Conservation (phyloP, 1,284 basidiomycete species). For the Puccinia polysora region DNA sequence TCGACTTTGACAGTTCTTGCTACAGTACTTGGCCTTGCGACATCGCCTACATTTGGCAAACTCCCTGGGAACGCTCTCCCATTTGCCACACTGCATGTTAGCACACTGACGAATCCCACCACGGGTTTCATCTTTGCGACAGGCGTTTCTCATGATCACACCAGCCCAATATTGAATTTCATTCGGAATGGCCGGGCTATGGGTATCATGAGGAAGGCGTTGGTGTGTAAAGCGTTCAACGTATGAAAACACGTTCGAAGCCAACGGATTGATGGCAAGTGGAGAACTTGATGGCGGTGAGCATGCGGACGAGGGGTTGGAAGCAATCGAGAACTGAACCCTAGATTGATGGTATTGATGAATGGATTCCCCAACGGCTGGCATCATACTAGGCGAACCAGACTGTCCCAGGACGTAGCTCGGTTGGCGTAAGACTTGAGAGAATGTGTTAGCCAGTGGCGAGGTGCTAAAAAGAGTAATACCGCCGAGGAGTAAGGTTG, state of each 20-base stretch:
- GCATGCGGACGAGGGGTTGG: constrained; percentile 47
- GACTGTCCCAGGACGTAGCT: constrained; percentile 23
- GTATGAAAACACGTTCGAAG: constrained; percentile 85
- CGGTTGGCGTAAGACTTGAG: constrained; percentile 14
- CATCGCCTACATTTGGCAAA: constrained; percentile 96
- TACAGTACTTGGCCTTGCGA: constrained; percentile 96
- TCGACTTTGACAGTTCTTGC: constrained; percentile 92
- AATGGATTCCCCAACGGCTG: background rate
- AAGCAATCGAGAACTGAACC: constrained; percentile 45
- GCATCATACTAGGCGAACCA: constrained; percentile 6
- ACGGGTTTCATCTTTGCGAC: constrained; percentile 85
- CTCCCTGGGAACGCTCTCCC: constrained; percentile 88
- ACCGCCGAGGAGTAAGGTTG: constrained; percentile 7
- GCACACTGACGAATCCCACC: constrained; percentile 96
- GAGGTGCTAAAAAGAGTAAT: constrained; percentile 23
- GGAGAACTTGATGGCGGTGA: constrained; percentile 56
- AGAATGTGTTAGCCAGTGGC: constrained; percentile 9
- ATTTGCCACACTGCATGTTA: constrained; percentile 92
- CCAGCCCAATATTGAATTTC: constrained; percentile 99
- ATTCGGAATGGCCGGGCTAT: constrained; percentile 68
- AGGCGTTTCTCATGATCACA: constrained; percentile 98
- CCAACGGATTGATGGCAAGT: constrained; percentile 53
- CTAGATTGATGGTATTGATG: constrained; percentile 10
- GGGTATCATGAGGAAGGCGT: constrained; percentile 71
- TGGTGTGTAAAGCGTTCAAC: constrained; percentile 95